Base-by-base conservation (phyloP, 1,284 basidiomycete genomes). In the Sanghuangporus sanghuang region DNA sequence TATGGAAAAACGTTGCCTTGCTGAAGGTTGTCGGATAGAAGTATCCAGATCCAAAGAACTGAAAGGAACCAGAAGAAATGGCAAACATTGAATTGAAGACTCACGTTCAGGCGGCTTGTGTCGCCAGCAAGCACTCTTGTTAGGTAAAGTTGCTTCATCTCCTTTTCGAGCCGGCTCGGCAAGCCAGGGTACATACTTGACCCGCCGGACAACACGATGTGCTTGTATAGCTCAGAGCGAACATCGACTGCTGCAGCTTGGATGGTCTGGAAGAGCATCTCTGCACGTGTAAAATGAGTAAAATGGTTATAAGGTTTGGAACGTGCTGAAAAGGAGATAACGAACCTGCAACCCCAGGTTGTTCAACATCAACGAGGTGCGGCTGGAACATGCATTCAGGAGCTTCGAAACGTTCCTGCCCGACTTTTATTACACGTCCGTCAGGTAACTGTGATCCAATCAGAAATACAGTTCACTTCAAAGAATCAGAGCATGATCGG, bases 361-460 rank as follows among this genome's bases (percentile, higher is more conserved):
- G 96, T 75, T 99, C 97, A 64, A 99, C 83, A 69, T 99, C 97
- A 60, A 99, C 95, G 7, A 99, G 83, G 76, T 98, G 94, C 27
- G 97, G 97, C 77, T 99, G 96, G 89, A 99, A 99, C 93, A 99
- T 95, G 79, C 97, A 99, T 77, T 99, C 97, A 11, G 97, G 97
- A n/a, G 96, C 97, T 77, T 98, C 95, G 74, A 98, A 99, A n/a
- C 97, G 90, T 75, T 99, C 97, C 1, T 94, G 95, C 32, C 96
- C 97, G 62, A 99, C 94, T 81, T 97, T 98, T 84, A 99, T 98
- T 38, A 85, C 86, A 53, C 97, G 90, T 2, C 97, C 97, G 72
- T 99, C 96, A 2, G 97, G 97, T 35, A 99, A 89, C 91, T 96
- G 66, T 1, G 36, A 49, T 14, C 44, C 12, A 3, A 21, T 49